Conservation (phyloP, 371 early-diverging fungal species). For the Syncephalastrum sp. region DNA sequence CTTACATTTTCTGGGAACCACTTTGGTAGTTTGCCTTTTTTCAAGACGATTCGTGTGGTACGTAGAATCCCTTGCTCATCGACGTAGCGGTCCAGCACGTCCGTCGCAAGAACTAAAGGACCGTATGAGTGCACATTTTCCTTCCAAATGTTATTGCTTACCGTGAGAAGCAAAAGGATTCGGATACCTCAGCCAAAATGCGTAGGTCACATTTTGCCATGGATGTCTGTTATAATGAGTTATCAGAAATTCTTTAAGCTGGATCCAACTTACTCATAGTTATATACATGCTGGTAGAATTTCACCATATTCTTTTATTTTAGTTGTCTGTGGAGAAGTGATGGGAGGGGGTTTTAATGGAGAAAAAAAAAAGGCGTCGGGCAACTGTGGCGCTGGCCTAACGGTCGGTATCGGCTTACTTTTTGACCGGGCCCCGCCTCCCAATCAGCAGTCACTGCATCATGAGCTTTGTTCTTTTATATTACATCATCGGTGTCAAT, state of each 20-base stretch:
- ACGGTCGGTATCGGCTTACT: no score
- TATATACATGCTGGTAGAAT: slow-evolving; percentile 74
- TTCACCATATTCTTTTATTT: slow-evolving; percentile 51
- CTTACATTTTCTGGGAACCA: slow-evolving; percentile 73
- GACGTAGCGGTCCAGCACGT: slow-evolving; percentile 87
- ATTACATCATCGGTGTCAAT: no score
- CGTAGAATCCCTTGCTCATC: slow-evolving; percentile 80
- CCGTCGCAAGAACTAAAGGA: slow-evolving; percentile 70
- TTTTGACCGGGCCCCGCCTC: no score
- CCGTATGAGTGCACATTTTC: no score
- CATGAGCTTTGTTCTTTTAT: no score
- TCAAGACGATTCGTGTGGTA: slow-evolving; percentile 87
- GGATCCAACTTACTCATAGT: slow-evolving; percentile 63
- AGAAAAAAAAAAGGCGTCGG: no score
- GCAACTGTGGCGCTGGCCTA: no score
- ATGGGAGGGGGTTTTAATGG: no score
- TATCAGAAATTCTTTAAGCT: not conserved
- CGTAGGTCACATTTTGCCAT: slow-evolving; percentile 86
- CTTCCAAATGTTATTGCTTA: slow-evolving; percentile 6
- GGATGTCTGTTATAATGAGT: slow-evolving; percentile 50
- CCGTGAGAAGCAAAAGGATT: slow-evolving; percentile 97
- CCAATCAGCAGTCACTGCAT: no score
- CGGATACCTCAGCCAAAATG: slow-evolving; percentile 93
- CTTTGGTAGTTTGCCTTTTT: slow-evolving; percentile 83
- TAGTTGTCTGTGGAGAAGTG: no score